Conservation (phyloP, 257 asterid genomes). For the Hygrophila difformis region DNA sequence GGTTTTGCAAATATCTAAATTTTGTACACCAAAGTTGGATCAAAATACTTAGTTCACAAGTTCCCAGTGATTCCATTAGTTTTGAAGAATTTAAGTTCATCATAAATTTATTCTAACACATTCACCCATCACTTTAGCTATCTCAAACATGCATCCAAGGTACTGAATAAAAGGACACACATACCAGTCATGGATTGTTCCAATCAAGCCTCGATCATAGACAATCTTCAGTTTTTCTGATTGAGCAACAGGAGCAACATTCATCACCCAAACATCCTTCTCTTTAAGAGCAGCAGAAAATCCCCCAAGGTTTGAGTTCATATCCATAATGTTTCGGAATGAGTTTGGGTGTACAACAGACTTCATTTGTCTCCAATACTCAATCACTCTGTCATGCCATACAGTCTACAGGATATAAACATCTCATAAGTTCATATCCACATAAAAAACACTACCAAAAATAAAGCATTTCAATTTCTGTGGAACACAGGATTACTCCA, state of each 20-base stretch:
- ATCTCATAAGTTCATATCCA: constrained; percentile 1
- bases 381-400: constrained; percentile 68
- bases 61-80: no score
- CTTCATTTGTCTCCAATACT: constrained; percentile 85
- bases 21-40: no score
- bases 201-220: constrained; percentile 89
- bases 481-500: no score
- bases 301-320: constrained; percentile 91
- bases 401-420: constrained; percentile 38
- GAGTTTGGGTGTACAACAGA: constrained; percentile 45
- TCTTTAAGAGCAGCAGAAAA: constrained; percentile 80
- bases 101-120: no score
- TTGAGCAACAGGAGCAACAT: constrained; percentile 70
- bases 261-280: constrained; percentile 95
- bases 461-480: no score
- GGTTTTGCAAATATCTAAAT: no score
- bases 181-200: constrained; percentile 89
- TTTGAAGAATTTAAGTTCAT: no score
- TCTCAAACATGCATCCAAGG: no score
- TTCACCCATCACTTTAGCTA: no score
- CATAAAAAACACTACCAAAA: constrained; percentile 2
- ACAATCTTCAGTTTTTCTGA: constrained; percentile 60
- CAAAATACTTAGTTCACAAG: no score
- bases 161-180: no score
- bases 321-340: constrained; percentile 89